phyloP scores from a whole-genome alignment of 345 rosid genomes.

The Cardamine resedifolia region DNA sequence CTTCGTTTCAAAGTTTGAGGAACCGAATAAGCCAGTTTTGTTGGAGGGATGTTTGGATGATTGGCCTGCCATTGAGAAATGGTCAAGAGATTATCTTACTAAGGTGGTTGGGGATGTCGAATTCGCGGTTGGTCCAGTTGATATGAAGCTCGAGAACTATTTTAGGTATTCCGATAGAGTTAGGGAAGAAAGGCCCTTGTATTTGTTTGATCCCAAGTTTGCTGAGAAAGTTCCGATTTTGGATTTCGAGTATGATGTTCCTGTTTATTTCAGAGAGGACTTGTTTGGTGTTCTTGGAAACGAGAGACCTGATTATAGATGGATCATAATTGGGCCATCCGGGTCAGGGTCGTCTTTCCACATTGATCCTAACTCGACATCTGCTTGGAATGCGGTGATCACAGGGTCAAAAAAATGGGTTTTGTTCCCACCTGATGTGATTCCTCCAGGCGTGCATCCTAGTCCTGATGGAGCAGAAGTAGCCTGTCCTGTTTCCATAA shows the following conservation, averaged over 20 bases:
- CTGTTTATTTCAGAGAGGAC: conserved; percentile 79
- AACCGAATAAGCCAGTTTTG: conserved; percentile 84
- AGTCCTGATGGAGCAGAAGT: conserved; percentile 98
- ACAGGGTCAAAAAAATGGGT: conserved; percentile 96
- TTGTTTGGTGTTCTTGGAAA: conserved; percentile 77
- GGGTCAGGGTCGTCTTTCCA: conserved; percentile 98
- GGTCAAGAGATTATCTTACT: conserved; percentile 75
- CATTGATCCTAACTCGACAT: conserved; percentile 98
- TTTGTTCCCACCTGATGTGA: conserved; percentile 88
- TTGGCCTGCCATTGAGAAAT: conserved; percentile 68
- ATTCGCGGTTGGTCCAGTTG: conserved; percentile 83
- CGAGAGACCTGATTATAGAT: conserved; percentile 88
- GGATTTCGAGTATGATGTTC: conserved; percentile 75
- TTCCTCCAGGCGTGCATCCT: conserved; percentile 95
- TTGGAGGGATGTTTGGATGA: conserved; percentile 80
- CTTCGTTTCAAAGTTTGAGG: conserved; percentile 66
- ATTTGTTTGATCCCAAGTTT: conserved; percentile 91
- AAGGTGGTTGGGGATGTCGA: conserved; percentile 50
- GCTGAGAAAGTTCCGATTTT: conserved; percentile 69
- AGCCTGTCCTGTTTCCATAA: conserved; percentile 94
- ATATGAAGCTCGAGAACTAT: conserved; percentile 75
- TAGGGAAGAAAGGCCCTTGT: conserved; percentile 91
- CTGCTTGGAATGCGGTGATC: conserved; percentile 95
- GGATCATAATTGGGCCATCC: conserved; percentile 93
- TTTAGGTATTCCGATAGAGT: conserved; percentile 69